Evolutionary conservation across 164 flowering plant genomes (phyloP), one percentile per base, ranked within the genome.

Genomic region (Berberis thunbergii): DNA sequence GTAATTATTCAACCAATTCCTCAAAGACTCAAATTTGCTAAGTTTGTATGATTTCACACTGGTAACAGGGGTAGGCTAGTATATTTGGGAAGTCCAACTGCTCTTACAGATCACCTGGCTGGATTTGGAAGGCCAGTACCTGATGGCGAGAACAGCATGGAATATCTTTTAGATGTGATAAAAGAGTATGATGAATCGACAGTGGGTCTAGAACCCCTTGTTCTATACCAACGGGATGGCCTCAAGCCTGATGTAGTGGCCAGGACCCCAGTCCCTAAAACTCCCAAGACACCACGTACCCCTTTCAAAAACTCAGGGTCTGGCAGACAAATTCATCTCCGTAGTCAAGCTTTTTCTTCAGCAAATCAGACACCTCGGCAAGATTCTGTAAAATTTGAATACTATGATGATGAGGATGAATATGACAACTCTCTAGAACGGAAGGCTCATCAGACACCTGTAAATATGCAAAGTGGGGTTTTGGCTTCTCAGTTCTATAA

Each of bases 401-500:
- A 57, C 65, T 57, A 68, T 3, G 79, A 79, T 1, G 84, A 69
- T 3, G 75, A 74, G 12, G 77, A 83, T 1, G 72, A 78, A 1
- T 85, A 80, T 59, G 89, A 87, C 62, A 79, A 78, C 54, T 88
- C 95, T 39, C 71, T 84, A 6, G 89, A 79, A 64, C 76, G 91
- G 2, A 87, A 70, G 60, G 13, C 45, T 11, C 55, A 4, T 3
- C 74, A 65, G 1, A 84, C 87, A 3, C 81, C 87, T 1, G 62
- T 73, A 78, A 63, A 64, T 62, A 58, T 72, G 59, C 75, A 60
- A 0, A 79, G 84, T 48, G 80, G 78, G 8, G 74, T 64, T 1
- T 67, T 88, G 63, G 95, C 95, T 54, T 88, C 89, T 49, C 86
- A 86, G 0, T 88, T 86, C 76, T 88, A 88, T 77, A 84, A 80